Conservation (phyloP, 2,329 filamentous ascomycete species). For the Botrytis pseudocinerea region DNA sequence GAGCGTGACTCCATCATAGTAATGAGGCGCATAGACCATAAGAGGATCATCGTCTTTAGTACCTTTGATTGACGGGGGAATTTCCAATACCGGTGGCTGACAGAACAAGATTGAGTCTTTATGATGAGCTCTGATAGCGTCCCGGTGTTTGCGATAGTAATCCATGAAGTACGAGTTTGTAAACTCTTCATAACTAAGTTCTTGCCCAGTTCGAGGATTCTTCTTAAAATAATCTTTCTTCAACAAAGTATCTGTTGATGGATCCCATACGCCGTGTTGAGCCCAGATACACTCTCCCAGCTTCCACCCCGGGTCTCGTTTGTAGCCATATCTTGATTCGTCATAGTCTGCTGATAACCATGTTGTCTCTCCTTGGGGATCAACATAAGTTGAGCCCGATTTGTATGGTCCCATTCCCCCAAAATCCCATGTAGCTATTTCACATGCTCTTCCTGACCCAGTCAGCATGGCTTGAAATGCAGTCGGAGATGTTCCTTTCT, state of each 20-base stretch:
- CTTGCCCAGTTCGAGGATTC: conserved; percentile 70
- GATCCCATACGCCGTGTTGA: conserved; percentile 94
- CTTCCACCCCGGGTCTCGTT: conserved; percentile 83
- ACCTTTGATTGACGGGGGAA: conserved; percentile 84
- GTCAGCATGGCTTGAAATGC: conserved; percentile 92
- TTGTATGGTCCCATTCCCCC: conserved; percentile 91
- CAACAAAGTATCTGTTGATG: conserved; percentile 71
- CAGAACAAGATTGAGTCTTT: conserved; percentile 83
- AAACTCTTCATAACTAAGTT: conserved; percentile 79
- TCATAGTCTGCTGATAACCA: conserved; percentile 86
- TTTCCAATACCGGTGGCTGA: conserved; percentile 87
- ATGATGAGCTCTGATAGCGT: conserved; percentile 74
- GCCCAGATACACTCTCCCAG: conserved; percentile 96
- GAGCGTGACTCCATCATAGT: conserved; percentile 93
- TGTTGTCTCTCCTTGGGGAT: conserved; percentile 80
- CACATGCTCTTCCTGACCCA: conserved; percentile 86
- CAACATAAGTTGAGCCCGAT: conserved; percentile 77
- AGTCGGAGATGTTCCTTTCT: conserved; percentile 90
- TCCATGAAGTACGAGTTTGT: conserved; percentile 91
- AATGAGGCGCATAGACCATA: conserved; percentile 92
- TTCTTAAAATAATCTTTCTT: conserved; percentile 86
- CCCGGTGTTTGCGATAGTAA: conserved; percentile 74
- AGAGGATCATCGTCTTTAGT: conserved; percentile 85
- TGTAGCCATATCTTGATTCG: conserved; percentile 87
- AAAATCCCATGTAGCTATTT: conserved; percentile 91